Evolutionary conservation across 306 rosid species (phyloP).

Genomic region (Lagenaria siceraria): DNA sequence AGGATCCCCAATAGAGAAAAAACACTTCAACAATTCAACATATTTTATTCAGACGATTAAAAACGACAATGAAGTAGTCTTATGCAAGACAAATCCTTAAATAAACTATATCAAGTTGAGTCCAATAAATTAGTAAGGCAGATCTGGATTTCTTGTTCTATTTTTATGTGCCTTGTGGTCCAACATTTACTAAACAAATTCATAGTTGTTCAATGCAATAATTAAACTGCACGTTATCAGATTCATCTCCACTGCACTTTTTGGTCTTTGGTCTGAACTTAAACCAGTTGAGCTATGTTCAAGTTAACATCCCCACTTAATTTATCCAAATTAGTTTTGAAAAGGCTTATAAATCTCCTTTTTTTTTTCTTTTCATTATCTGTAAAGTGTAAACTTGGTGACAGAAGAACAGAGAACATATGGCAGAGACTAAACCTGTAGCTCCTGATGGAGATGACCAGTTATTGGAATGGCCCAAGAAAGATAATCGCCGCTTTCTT

Average conservation of each 20-base stretch:
- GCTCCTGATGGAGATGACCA: conserved; percentile 36
- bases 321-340: not conserved
- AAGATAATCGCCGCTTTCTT: conserved; percentile 72
- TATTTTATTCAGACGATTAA: not conserved
- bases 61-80: not conserved
- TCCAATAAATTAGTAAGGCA: not conserved
- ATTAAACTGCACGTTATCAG: not conserved
- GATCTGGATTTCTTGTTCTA: not conserved
- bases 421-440: conserved; percentile 60
- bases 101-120: not conserved
- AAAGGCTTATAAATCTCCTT: not conserved
- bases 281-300: too few species aligned
- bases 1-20: too few species aligned
- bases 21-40: not conserved
- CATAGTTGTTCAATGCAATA: not conserved
- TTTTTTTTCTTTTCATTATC: not conserved
- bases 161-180: not conserved
- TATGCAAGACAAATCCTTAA: not conserved
- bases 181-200: not conserved
- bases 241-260: not conserved
- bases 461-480: conserved; percentile 71
- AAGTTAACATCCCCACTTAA: too few species aligned
- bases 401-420: conserved; percentile 11
- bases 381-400: not conserved
- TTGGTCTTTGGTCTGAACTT: too few species aligned